phyloP scores from a whole-genome alignment of 129 eudicot genomes.

The Saposhnikovia divaricata region DNA sequence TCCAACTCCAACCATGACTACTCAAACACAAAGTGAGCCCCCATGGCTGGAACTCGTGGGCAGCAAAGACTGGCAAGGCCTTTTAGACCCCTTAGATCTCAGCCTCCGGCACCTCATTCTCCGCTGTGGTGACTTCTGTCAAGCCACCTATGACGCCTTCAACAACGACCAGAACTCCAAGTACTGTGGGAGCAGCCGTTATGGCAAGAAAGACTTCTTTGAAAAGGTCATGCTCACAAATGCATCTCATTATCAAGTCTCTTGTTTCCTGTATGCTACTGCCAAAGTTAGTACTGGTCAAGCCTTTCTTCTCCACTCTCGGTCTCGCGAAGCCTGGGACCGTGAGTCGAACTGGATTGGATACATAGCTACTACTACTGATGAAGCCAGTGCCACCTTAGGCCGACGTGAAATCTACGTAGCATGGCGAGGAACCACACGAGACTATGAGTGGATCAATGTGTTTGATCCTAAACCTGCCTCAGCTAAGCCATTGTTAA shows the following conservation, averaged over 20 bases:
- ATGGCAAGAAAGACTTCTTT: constrained; percentile 55
- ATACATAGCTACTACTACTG: constrained; percentile 61
- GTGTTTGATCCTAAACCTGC: constrained; percentile 53
- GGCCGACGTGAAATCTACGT: constrained; percentile 83
- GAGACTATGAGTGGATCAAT: constrained; percentile 71
- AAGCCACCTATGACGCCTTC: constrained; percentile 78
- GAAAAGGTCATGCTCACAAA: constrained; percentile 51
- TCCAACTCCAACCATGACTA: background rate
- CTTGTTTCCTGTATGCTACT: constrained; percentile 66
- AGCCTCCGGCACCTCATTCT: constrained; percentile 43
- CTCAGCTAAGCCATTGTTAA: constrained; percentile 45
- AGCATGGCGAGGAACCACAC: constrained; percentile 66
- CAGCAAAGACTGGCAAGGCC: constrained; percentile 39
- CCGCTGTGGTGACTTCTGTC: constrained; percentile 72
- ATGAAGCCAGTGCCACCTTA: constrained; percentile 28
- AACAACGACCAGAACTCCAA: constrained; percentile 63
- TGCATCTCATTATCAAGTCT: constrained; percentile 42
- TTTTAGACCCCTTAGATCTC: constrained; percentile 32
- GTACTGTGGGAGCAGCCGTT: constrained; percentile 71
- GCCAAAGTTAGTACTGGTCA: constrained; percentile 41
- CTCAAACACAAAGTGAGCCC: constrained; percentile 13
- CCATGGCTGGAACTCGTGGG: constrained; percentile 44
- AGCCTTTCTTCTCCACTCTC: constrained; percentile 55
- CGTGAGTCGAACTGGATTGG: constrained; percentile 89
- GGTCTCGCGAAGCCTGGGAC: constrained; percentile 80